phyloP scores from a whole-genome alignment of 2,329 filamentous ascomycete genomes.

The Cladosporium austrohemisphaericum region DNA sequence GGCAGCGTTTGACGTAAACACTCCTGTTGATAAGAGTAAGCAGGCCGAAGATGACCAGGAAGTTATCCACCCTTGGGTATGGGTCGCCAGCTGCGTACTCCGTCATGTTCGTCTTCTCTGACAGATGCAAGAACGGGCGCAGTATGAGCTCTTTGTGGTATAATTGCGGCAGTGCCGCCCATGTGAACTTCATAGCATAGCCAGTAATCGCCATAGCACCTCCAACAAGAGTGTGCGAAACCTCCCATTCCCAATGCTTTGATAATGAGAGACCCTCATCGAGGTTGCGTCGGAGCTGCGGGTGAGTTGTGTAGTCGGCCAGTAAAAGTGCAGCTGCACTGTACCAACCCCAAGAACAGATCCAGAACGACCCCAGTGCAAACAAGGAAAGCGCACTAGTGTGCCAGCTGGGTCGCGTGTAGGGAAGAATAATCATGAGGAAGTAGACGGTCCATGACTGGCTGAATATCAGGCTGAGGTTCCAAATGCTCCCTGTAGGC shows the following conservation, averaged over 20 bases:
- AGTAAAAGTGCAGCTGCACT: slow-evolving; percentile 27
- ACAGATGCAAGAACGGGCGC: slow-evolving; percentile 27
- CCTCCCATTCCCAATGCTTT: slow-evolving; percentile 16
- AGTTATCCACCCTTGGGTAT: slow-evolving; percentile 29
- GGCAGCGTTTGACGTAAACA: slow-evolving; percentile 15
- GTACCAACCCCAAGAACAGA: slow-evolving; percentile 32
- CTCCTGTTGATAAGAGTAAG: slow-evolving; percentile 25
- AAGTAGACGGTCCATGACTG: slow-evolving; percentile 49
- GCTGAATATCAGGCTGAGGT: slow-evolving; percentile 42
- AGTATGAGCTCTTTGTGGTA: slow-evolving; percentile 26
- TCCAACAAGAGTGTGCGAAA: slow-evolving; percentile 23
- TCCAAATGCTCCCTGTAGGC: slow-evolving; percentile 47
- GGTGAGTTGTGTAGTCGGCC: slow-evolving; percentile 24
- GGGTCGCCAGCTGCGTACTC: slow-evolving; percentile 22
- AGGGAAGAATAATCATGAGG: slow-evolving; percentile 46
- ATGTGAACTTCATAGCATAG: slow-evolving; percentile 27
- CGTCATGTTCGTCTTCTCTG: slow-evolving; percentile 17
- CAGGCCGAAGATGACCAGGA: slow-evolving; percentile 27
- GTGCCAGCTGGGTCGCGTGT: slow-evolving; percentile 41
- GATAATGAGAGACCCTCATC: slow-evolving; percentile 22
- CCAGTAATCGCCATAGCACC: slow-evolving; percentile 18
- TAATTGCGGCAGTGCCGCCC: slow-evolving; percentile 25
- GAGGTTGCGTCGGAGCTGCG: slow-evolving; percentile 21
- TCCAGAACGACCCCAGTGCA: slow-evolving; percentile 30
- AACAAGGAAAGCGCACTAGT: slow-evolving; percentile 31